Conservation (phyloP, 2,329 filamentous ascomycete genomes). For the Aspergillus sp. region DNA sequence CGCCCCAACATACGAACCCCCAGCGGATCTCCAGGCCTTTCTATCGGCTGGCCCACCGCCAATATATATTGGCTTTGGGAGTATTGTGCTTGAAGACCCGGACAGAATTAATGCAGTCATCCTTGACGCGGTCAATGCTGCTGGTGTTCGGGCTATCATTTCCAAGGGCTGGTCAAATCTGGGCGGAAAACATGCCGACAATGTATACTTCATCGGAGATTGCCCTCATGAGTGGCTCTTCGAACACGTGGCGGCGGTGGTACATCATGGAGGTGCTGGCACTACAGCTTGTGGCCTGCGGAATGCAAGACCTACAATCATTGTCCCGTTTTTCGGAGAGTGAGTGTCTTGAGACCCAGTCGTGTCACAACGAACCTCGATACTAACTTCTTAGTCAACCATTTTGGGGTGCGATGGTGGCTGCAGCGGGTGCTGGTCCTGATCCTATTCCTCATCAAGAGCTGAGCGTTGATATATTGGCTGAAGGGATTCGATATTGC, state of each 20-base stretch:
- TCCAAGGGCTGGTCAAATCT: slow-evolving; percentile 50
- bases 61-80: slow-evolving; percentile 52
- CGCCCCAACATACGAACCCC: slow-evolving; percentile 28
- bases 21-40: slow-evolving; percentile 36
- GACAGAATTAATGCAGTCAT: slow-evolving; percentile 39
- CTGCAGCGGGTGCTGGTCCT: slow-evolving; percentile 42
- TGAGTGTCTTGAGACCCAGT: slow-evolving; percentile 2
- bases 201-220: slow-evolving; percentile 48
- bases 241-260: slow-evolving; percentile 48
- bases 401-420: slow-evolving; percentile 48
- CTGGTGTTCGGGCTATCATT: slow-evolving; percentile 47
- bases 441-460: slow-evolving; percentile 41
- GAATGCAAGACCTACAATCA: slow-evolving; percentile 46
- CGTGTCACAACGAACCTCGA: neutral
- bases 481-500: slow-evolving; percentile 38
- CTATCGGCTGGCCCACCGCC: slow-evolving; percentile 43
- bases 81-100: slow-evolving; percentile 49
- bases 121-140: slow-evolving; percentile 41
- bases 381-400: slow-evolving; percentile 35
- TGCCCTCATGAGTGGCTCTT: slow-evolving; percentile 56
- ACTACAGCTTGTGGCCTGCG: slow-evolving; percentile 51
- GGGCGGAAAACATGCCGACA: slow-evolving; percentile 24
- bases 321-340: slow-evolving; percentile 55
- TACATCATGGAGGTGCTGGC: slow-evolving; percentile 55
- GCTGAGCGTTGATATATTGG: slow-evolving; percentile 38